Conservation (phyloP, 2,329 filamentous ascomycete species). For the Ascomycota sp. region DNA sequence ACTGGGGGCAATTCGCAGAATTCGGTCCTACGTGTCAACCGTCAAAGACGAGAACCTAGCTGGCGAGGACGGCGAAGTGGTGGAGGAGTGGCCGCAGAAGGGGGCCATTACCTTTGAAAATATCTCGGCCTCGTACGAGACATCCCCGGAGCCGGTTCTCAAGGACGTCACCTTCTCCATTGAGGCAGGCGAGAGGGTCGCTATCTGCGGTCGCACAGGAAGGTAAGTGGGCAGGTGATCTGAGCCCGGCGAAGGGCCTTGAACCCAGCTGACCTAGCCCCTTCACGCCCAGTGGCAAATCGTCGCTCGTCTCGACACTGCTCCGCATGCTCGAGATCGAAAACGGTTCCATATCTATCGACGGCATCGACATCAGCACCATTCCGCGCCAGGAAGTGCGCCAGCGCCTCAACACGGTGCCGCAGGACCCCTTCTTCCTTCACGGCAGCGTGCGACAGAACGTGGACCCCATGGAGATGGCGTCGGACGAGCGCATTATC, state of each 20-base stretch:
- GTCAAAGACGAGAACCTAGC: constrained; percentile 6
- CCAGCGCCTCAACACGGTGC: constrained; percentile 17
- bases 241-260: too few species aligned
- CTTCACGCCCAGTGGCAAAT: constrained; percentile 8
- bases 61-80: constrained; percentile 4
- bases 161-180: constrained; percentile 11
- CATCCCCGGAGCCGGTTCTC: constrained; percentile 6
- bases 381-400: constrained; percentile 7
- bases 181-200: constrained; percentile 14
- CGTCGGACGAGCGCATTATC: constrained; percentile 18
- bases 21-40: constrained; percentile 7
- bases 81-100: constrained; percentile 7
- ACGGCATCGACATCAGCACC: constrained; percentile 15
- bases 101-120: constrained; percentile 8
- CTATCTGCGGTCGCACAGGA: constrained; percentile 21
- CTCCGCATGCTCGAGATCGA: constrained; percentile 24
- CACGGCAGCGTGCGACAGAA: constrained; percentile 25
- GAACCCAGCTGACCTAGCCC: too few species aligned
- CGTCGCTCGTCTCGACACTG: constrained; percentile 18
- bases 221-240: constrained; percentile 9
- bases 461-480: constrained; percentile 18
- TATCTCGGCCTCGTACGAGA: constrained; percentile 11
- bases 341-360: constrained; percentile 19
- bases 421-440: constrained; percentile 29
- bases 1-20: constrained; percentile 7